Base-by-base conservation (phyloP, 139 green algal genomes). In the Picochlorum sp. region DNA sequence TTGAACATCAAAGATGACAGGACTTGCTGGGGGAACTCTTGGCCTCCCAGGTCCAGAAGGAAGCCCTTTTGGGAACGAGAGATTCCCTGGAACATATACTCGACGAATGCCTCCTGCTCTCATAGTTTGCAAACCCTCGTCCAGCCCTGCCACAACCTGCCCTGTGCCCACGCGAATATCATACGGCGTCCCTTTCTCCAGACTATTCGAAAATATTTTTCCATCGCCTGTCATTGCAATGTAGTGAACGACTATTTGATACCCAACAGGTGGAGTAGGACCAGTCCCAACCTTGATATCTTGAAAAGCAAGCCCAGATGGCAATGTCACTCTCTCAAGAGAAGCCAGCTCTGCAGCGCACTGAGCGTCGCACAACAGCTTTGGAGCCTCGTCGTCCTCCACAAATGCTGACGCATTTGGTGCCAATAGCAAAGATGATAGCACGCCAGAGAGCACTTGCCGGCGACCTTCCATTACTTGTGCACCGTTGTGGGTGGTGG, bases 1-100 rank as follows among this genome's bases (percentile, higher is more conserved):
- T 70, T 90, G 61, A 7, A 97, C 90, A 52, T 97, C 90, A 79
- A 97, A 97, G 13, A 97, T 60, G 1, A 74, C 58, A 26, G 58
- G 49, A 37, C 31, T 79, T 10, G 50, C 51, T 3, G 89, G 77
- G 0, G 83, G 81, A 28, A 97, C 82, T 14, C 80, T 64, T 3
- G 89, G 89, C 49, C 85, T 76, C 56, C 65, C 58, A 36, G 52
- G 24, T n/a, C 55, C 55, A 6, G 83, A 75, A 33, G 80, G 79
- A 33, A 96, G 75, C 5, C 81, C 80, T 64, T 96, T 94, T 26
- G 89, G 89, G 74, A 97, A 97, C 5, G 88, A 79, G 9, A 97
- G 67, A 9, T 75, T 55, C n/a, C 87, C 91, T 5, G 91, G 91
- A 47, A 98, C 89, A 68, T 95, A 97, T 18, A 98, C 61, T 4